These are phyloP conservation scores for Sphaceloma murrayae DNA, from an alignment of 2,329 filamentous ascomycete genomes.

Conservation along the genomic window DNA sequence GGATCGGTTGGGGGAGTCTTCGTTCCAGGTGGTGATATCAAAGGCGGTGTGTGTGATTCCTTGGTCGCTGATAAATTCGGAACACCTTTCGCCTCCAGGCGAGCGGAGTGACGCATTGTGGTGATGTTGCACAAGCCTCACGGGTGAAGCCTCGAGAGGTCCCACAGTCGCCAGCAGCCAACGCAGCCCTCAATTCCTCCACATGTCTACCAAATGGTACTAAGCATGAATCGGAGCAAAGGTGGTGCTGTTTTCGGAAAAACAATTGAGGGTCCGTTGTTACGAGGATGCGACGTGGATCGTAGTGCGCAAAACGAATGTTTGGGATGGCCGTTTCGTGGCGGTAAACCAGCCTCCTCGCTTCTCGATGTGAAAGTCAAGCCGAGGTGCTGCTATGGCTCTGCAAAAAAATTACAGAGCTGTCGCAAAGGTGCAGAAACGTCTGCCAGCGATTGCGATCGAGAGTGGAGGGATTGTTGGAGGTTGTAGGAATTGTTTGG, in stretches of 20 bases:
- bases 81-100: slow-evolving; percentile 14
- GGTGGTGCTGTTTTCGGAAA: too few species aligned
- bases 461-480: not conserved
- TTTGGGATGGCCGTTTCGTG: slow-evolving; percentile 9
- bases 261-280: too few species aligned
- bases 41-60: slow-evolving; percentile 35
- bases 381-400: not conserved
- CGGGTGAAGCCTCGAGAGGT: not conserved
- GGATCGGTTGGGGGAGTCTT: slow-evolving; percentile 51
- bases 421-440: slow-evolving; percentile 1
- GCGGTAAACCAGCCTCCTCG: slow-evolving; percentile 12
- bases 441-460: not conserved
- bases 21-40: slow-evolving; percentile 48
- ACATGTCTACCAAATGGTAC: slow-evolving; percentile 6
- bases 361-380: slow-evolving; percentile 1
- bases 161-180: slow-evolving; percentile 5
- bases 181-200: not conserved
- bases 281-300: not conserved
- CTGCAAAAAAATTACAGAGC: not conserved
- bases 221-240: too few species aligned
- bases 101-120: slow-evolving; percentile 14
- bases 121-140: not conserved
- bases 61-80: slow-evolving; percentile 19
- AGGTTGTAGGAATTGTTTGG: slow-evolving; percentile 4
- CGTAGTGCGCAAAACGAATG: slow-evolving; percentile 1